phyloP scores from a whole-genome alignment of 768 basidiomycete genomes.

The Galerina marginata region DNA sequence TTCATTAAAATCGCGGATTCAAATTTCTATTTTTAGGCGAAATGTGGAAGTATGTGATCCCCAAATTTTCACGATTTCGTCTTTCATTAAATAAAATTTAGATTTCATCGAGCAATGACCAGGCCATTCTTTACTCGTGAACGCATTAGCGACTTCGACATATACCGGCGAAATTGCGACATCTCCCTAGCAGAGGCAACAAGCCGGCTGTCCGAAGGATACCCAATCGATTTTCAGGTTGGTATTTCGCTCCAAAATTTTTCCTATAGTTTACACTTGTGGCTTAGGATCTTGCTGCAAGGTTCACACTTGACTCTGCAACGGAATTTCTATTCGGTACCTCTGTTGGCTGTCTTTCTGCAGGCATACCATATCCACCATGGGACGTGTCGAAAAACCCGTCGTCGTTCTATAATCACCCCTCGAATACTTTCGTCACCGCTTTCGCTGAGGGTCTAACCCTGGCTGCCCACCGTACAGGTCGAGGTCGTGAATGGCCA shows the following conservation, averaged over 20 bases:
- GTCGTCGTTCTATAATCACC: slow-evolving; percentile 34
- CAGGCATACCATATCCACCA: slow-evolving; percentile 57
- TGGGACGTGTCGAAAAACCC: slow-evolving; percentile 30
- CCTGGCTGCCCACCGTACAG: slow-evolving; percentile 40
- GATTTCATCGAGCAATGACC: slow-evolving; percentile 68
- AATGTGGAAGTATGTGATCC: slow-evolving; percentile 60
- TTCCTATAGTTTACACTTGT: not conserved
- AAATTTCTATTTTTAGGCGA: slow-evolving; percentile 44
- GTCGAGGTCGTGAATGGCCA: slow-evolving; percentile 41
- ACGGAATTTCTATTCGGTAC: slow-evolving; percentile 63
- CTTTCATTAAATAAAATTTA: not conserved
- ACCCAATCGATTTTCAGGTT: slow-evolving; percentile 64
- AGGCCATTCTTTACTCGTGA: slow-evolving; percentile 73
- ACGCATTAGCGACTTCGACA: slow-evolving; percentile 61
- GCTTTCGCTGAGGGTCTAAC: slow-evolving; percentile 56
- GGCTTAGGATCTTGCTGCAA: slow-evolving; percentile 45
- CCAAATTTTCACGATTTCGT: not conserved
- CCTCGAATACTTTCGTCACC: slow-evolving; percentile 48
- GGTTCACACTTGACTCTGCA: slow-evolving; percentile 68
- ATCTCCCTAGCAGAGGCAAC: slow-evolving; percentile 49
- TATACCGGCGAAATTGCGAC: slow-evolving; percentile 58
- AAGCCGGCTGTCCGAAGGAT: slow-evolving; percentile 46
- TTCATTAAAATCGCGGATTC: not conserved
- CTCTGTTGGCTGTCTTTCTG: slow-evolving; percentile 53
- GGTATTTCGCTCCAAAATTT: not conserved